A percentile compares a stretch with the other conserved stretches of the same genome.
Conservation (phyloP, 805 yeast genomes). For the Komagataella populi region DNA sequence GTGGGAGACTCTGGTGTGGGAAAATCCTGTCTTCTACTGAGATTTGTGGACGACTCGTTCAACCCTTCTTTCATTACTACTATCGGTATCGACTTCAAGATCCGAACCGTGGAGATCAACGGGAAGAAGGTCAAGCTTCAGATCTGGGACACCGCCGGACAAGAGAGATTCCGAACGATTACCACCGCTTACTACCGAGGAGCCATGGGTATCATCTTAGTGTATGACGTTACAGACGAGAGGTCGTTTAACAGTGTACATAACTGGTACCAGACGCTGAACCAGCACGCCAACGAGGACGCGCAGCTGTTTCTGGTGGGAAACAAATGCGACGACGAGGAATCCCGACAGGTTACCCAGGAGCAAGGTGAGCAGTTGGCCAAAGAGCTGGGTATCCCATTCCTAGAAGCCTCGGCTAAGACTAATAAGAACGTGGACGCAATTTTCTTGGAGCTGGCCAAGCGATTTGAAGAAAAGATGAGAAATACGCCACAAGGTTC, state of each 20-base stretch:
- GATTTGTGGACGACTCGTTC: slow-evolving; percentile 94
- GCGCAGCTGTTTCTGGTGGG: slow-evolving; percentile 92
- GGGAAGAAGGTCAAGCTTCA: slow-evolving; percentile 90
- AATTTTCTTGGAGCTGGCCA: slow-evolving; percentile 81
- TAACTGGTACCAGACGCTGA: slow-evolving; percentile 91
- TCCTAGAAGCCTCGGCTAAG: slow-evolving; percentile 94
- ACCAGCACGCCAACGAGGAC: slow-evolving; percentile 93
- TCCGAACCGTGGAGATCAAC: slow-evolving; percentile 87
- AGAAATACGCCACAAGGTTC: slow-evolving; percentile 15
- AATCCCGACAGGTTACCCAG: slow-evolving; percentile 69
- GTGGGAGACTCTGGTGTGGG: slow-evolving; percentile 92
- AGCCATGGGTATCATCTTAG: slow-evolving; percentile 77
- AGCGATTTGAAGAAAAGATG: slow-evolving; percentile 71
- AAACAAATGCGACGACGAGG: slow-evolving; percentile 87
- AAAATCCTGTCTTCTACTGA: slow-evolving; percentile 75
- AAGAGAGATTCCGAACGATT: slow-evolving; percentile 88
- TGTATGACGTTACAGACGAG: slow-evolving; percentile 78
- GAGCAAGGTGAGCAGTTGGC: slow-evolving; percentile 92
- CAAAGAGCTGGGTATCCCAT: slow-evolving; percentile 74
- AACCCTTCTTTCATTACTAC: slow-evolving; percentile 95
- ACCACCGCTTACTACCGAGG: slow-evolving; percentile 89
- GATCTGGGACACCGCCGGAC: slow-evolving; percentile 98
- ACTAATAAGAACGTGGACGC: slow-evolving; percentile 86
- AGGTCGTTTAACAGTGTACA: slow-evolving; percentile 86
- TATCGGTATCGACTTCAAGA: slow-evolving; percentile 96